Percentiles rank a stretch among this genome's conserved stretches.
phyloP scores from a whole-genome alignment of 2,329 filamentous ascomycete species.

The Hymenoscyphus infarciens region DNA sequence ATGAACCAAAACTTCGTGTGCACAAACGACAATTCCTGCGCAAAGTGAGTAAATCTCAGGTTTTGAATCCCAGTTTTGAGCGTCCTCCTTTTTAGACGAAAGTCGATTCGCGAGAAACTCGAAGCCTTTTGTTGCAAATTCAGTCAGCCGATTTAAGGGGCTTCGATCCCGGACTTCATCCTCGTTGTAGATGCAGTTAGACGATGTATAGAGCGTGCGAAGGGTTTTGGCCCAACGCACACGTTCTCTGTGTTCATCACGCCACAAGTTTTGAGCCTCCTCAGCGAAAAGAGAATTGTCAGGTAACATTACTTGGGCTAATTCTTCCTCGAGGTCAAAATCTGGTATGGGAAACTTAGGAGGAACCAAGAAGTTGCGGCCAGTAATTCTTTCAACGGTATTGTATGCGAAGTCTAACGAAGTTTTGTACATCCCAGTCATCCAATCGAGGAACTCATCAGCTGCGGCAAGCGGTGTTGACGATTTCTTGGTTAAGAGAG shows the following conservation, averaged over 20 bases:
- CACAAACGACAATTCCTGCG: background rate
- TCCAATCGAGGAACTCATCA: background rate
- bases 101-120: background rate
- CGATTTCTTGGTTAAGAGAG: background rate
- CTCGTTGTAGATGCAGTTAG: background rate
- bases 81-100: background rate
- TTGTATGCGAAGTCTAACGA: background rate
- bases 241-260: background rate
- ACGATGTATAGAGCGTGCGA: background rate
- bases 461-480: background rate
- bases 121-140: background rate
- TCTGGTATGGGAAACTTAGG: background rate
- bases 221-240: background rate
- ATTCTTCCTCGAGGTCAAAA: background rate
- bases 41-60: background rate
- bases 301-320: background rate
- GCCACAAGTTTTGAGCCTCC: conserved; percentile 3
- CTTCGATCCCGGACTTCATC: background rate
- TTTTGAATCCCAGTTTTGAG: background rate
- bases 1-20: background rate
- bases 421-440: background rate
- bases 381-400: background rate
- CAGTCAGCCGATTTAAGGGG: background rate
- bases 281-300: conserved; percentile 1
- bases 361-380: background rate